These are phyloP conservation scores for Mucor ambiguus DNA, from an alignment of 371 early-diverging fungal species.

Conservation along the genomic window DNA sequence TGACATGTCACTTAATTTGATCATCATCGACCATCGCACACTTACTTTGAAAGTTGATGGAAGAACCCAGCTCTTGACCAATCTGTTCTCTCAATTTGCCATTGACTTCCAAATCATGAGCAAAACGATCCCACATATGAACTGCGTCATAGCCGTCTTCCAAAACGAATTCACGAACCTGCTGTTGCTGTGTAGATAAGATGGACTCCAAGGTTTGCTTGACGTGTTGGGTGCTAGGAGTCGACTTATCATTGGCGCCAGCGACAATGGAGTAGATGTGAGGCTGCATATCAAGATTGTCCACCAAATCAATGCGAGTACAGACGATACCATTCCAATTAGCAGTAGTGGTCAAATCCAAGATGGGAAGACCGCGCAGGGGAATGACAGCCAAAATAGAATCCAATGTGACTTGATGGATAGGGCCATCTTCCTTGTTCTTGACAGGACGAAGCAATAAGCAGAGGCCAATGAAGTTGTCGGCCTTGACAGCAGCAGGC, in stretches of 20 bases:
- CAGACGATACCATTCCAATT: constrained; percentile 31
- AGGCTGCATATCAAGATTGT: constrained; percentile 49
- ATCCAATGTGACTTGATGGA: constrained; percentile 12
- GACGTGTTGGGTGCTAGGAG: neutral
- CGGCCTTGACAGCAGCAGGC: constrained; percentile 9
- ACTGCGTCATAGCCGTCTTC: constrained; percentile 42
- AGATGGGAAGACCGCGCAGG: constrained; percentile 43
- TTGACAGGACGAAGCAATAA: constrained; percentile 23
- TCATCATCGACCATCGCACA: neutral
- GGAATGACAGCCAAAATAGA: constrained; percentile 46
- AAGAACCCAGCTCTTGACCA: constrained; percentile 43
- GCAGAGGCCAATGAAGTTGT: constrained; percentile 25
- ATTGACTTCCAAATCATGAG: constrained; percentile 34
- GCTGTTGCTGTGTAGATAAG: neutral
- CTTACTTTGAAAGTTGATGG: constrained; percentile 52
- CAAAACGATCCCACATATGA: constrained; percentile 42
- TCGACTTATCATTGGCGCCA: neutral
- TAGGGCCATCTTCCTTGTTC: constrained; percentile 10
- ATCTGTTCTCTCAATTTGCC: constrained; percentile 37
- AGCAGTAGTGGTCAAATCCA: constrained; percentile 13
- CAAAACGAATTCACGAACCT: constrained; percentile 9
- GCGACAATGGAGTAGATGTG: constrained; percentile 33
- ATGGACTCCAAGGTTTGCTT: constrained; percentile 12
- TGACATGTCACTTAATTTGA: neutral
- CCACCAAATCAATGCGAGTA: constrained; percentile 40